Conservation (phyloP, 257 asterid species). For the Handroanthus guayacan region DNA sequence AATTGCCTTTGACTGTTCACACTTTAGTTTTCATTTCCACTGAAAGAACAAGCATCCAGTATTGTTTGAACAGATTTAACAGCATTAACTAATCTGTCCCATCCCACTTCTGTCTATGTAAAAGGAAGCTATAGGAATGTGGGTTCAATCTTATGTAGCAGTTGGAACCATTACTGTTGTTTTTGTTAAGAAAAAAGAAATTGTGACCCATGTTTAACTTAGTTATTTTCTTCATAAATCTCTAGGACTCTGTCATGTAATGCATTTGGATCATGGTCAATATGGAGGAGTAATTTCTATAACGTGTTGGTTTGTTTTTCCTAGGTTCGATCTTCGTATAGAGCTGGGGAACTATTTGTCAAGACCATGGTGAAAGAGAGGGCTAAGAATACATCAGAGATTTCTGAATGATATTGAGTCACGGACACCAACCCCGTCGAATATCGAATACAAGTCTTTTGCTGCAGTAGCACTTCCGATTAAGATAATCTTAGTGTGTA, state of each 20-base stretch:
- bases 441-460: slow-evolving; percentile 4
- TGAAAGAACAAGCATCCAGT: background rate
- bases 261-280: too few species aligned
- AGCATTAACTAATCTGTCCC: background rate
- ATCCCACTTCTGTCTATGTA: too few species aligned
- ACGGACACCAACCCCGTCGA: background rate
- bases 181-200: too few species aligned
- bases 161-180: too few species aligned
- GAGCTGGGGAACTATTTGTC: slow-evolving; percentile 98
- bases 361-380: slow-evolving; percentile 85
- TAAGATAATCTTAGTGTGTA: background rate
- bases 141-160: too few species aligned
- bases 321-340: slow-evolving; percentile 95
- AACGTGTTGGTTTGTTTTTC: slow-evolving; percentile 28
- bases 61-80: slow-evolving; percentile 5
- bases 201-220: too few species aligned
- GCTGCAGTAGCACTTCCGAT: background rate
- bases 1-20: background rate
- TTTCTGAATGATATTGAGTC: slow-evolving; percentile 29
- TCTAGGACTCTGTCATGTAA: too few species aligned
- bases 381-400: slow-evolving; percentile 36
- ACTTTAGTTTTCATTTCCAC: slow-evolving; percentile 1
- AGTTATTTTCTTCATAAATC: too few species aligned
- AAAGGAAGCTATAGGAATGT: too few species aligned
- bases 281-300: background rate